phyloP scores from a whole-genome alignment of 2,329 filamentous ascomycete genomes.

The Trichocomaceae sp. region DNA sequence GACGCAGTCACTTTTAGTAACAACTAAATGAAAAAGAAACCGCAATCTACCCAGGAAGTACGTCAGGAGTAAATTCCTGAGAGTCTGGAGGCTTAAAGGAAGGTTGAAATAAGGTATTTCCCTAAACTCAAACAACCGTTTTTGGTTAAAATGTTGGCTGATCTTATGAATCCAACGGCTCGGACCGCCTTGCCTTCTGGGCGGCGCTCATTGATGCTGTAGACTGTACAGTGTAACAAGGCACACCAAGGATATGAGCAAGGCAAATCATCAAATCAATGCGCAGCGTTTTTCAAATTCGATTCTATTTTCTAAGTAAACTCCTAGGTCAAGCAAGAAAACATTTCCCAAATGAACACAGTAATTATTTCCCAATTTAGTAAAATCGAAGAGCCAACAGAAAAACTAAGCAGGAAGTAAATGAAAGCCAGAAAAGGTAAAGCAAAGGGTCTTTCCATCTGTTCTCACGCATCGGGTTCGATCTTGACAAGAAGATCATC shows the following conservation, averaged over 20 bases:
- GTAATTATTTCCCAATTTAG: conserved; percentile 1
- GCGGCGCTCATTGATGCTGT: no score
- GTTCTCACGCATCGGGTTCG: conserved; percentile 14
- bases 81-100: neutral
- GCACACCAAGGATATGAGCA: no score
- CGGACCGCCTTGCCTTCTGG: neutral
- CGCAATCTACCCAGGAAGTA: no score
- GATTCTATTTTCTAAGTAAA: neutral
- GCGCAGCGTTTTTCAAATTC: neutral
- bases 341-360: neutral
- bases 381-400: neutral
- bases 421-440: neutral
- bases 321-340: neutral
- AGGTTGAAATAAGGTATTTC: neutral
- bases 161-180: neutral
- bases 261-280: neutral
- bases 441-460: neutral
- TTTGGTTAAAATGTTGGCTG: neutral
- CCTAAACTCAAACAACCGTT: neutral
- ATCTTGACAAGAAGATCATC: conserved; percentile 19
- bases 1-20: no score
- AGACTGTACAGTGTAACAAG: no score
- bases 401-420: neutral
- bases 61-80: no score
- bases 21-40: no score